A percentile compares a stretch with the other conserved stretches of the same genome.
These are phyloP conservation scores for Diospyros kaki DNA, from an alignment of 148 eudicot genomes.

Conservation along the genomic window DNA sequence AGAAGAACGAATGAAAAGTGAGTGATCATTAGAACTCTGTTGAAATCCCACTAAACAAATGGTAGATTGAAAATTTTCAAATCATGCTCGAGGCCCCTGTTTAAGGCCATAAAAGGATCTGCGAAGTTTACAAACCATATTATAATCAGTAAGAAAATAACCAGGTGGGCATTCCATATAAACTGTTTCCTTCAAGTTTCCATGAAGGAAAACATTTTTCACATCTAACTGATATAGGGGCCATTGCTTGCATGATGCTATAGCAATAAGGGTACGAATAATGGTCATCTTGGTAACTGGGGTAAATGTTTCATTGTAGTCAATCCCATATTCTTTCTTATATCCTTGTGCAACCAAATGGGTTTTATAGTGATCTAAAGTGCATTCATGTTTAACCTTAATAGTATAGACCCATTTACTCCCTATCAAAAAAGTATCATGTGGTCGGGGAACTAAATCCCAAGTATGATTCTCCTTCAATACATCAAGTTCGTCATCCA, in stretches of 20 bases:
- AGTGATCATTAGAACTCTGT: neutral
- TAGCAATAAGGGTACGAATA: neutral
- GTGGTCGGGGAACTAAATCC: neutral
- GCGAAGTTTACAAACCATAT: neutral
- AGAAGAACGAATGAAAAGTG: neutral
- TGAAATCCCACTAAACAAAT: too few species aligned
- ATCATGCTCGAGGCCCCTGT: neutral
- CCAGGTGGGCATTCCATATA: neutral
- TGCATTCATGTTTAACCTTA: neutral
- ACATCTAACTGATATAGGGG: neutral
- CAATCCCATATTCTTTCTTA: neutral
- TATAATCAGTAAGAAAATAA: neutral
- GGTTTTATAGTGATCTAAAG: neutral
- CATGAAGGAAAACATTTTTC: neutral
- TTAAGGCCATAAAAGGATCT: neutral
- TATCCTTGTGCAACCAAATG: too few species aligned
- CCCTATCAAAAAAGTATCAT: neutral
- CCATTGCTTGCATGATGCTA: neutral
- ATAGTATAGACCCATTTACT: neutral
- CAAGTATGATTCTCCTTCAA: neutral
- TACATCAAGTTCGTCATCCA: neutral
- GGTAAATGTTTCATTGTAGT: slow-evolving; percentile 5
- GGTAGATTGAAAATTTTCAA: neutral
- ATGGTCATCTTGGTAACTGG: slow-evolving; percentile 6
- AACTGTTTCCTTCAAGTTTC: neutral